Percentiles rank a stretch among this genome's conserved stretches.
Conservation (phyloP, 2,329 filamentous ascomycete genomes). For the Penicillium sp. region DNA sequence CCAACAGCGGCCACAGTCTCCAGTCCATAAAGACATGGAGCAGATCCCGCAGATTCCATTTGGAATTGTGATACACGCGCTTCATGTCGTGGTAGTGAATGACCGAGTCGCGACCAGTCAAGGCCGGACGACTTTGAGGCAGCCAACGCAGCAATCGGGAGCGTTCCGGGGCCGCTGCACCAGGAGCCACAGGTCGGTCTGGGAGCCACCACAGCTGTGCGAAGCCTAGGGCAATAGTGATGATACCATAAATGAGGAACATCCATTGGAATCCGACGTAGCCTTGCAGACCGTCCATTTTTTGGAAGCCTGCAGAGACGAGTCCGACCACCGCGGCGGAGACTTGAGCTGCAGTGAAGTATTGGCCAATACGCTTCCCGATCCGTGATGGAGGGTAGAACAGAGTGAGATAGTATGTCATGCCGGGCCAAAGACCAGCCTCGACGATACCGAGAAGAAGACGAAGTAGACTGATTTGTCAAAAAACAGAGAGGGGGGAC, state of each 20-base stretch:
- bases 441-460: constrained; percentile 81
- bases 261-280: constrained; percentile 65
- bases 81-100: constrained; percentile 79
- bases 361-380: constrained; percentile 81
- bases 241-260: constrained; percentile 80
- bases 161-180: constrained; percentile 14
- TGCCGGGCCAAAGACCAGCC: constrained; percentile 91
- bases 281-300: constrained; percentile 74
- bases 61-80: constrained; percentile 68
- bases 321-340: constrained; percentile 84
- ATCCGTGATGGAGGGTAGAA: constrained; percentile 86
- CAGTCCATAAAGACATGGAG: constrained; percentile 69
- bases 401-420: constrained; percentile 85
- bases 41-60: constrained; percentile 69
- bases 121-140: constrained; percentile 62
- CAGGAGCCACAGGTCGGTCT: constrained; percentile 70
- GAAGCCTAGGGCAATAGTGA: constrained; percentile 66
- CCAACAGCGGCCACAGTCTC: constrained; percentile 75
- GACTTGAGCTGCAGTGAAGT: constrained; percentile 83
- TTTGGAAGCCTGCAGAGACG: constrained; percentile 83
- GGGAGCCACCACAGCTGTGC: constrained; percentile 83
- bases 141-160: constrained; percentile 54
- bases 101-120: constrained; percentile 68
- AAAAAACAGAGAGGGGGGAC: background rate
- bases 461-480: constrained; percentile 54